These are phyloP conservation scores for Halophytophthora polymorphica DNA, from an alignment of 352 stramenopile species.

Conservation along the genomic window DNA sequence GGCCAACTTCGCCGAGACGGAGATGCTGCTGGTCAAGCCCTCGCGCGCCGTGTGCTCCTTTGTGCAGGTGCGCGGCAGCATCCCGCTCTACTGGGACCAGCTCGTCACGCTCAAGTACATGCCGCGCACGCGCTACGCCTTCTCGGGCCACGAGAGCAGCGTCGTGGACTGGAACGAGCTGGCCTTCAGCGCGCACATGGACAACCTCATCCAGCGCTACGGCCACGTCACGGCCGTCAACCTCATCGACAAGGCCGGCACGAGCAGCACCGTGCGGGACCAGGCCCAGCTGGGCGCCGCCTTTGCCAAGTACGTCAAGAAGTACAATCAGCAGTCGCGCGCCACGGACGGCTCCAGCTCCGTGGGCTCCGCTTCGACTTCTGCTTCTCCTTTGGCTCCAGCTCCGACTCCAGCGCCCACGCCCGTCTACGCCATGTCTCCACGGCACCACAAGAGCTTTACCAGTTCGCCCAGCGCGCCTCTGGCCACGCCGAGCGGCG, in stretches of 20 bases:
- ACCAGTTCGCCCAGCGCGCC: slow-evolving; percentile 16
- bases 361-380: slow-evolving; percentile 13
- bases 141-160: slow-evolving; percentile 42
- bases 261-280: slow-evolving; percentile 67
- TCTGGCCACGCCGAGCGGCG: slow-evolving; percentile 16
- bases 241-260: slow-evolving; percentile 89
- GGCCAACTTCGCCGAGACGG: slow-evolving; percentile 94
- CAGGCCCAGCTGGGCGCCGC: slow-evolving; percentile 88
- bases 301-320: slow-evolving; percentile 84
- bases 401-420: slow-evolving; percentile 2
- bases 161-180: slow-evolving; percentile 77
- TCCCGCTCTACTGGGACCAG: slow-evolving; percentile 93
- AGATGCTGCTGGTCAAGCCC: slow-evolving; percentile 84
- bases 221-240: slow-evolving; percentile 88
- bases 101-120: slow-evolving; percentile 91
- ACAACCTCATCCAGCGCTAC: slow-evolving; percentile 69
- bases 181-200: slow-evolving; percentile 65
- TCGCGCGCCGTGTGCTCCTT: slow-evolving; percentile 82
- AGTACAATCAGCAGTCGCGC: slow-evolving; percentile 75
- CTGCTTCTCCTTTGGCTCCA: slow-evolving; percentile 7
- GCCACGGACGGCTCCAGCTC: slow-evolving; percentile 42
- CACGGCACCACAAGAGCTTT: slow-evolving; percentile 34
- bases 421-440: slow-evolving; percentile 29
- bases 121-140: slow-evolving; percentile 75
- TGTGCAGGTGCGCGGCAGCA: slow-evolving; percentile 94